phyloP scores from a whole-genome alignment of 352 stramenopile genomes.

The Vaucheria bursata region DNA sequence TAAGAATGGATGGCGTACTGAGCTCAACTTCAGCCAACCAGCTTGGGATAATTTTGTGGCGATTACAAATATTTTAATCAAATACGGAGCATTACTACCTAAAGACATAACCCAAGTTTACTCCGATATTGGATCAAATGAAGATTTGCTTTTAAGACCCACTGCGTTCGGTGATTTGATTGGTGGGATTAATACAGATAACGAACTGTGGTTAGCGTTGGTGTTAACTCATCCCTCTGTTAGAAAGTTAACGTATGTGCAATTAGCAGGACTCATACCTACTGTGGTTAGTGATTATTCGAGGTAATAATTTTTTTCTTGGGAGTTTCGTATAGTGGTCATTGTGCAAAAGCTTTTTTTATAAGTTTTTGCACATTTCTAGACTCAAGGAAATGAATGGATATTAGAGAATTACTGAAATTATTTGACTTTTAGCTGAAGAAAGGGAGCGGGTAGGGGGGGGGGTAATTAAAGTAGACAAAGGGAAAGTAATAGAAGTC shows the following conservation, averaged over 20 bases:
- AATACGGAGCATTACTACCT: conserved; percentile 22
- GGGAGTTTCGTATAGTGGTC: too few species aligned
- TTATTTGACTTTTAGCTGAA: too few species aligned
- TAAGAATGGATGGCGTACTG: conserved; percentile 30
- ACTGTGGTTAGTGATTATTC: conserved; percentile 42
- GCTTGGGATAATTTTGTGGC: conserved; percentile 38
- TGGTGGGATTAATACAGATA: conserved; percentile 42
- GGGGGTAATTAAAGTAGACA: too few species aligned
- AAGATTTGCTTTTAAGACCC: background rate
- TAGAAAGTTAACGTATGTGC: background rate
- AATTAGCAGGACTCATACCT: conserved; percentile 37
- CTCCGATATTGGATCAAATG: background rate
- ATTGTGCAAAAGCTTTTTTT: too few species aligned
- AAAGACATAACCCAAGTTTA: background rate
- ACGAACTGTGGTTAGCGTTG: conserved; percentile 46
- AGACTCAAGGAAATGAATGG: too few species aligned
- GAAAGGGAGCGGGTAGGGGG: too few species aligned
- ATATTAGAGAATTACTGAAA: too few species aligned
- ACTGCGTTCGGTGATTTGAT: conserved; percentile 45
- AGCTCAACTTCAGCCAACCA: conserved; percentile 39
- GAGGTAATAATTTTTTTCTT: too few species aligned
- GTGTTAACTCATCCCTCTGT: conserved; percentile 20
- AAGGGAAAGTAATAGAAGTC: too few species aligned
- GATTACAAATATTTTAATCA: conserved; percentile 16
- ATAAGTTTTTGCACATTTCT: too few species aligned